Base-by-base conservation (phyloP, 2,329 filamentous ascomycete species). In the Fusarium brachygibbosum region DNA sequence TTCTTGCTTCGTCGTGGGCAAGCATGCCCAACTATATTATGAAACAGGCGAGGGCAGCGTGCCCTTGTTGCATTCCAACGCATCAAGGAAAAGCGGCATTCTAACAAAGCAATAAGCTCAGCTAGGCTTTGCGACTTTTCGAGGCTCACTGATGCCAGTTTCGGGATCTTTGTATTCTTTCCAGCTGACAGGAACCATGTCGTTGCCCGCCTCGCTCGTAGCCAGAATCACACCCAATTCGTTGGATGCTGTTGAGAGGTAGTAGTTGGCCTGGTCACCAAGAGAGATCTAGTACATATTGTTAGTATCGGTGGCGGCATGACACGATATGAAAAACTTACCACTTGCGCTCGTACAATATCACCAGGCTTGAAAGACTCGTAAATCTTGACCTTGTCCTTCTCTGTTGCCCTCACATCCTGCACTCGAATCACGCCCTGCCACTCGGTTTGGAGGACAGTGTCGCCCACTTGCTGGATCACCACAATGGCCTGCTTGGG, bases 221-320 rank as follows among this genome's bases (percentile, higher is more conserved):
- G 95, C 96, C 89, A 98, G 93, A 38, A 99, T 92, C 61, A 98
- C 95, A 4, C 96, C 96, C 40, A 97, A 85, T 77, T 97, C 92
- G 79, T 99, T 98, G 71, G 89, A 89, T 29, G 94, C 93, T 2
- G 96, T 99, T 28, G 91, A 92, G n/a, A 97, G 86, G 79, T 98
- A 99, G 79, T 98, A 99, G 75, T 93, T 97, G 51, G 92, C 90
- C 82, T 98, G 94, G 77, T 99, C 96, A 37, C 96, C 96, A 16
- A 98, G 82, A 10, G 92, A 96, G 61, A 97, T 96, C 90, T 91
- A 50, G 16, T 32, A 59, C 14, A 19, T 66, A 59, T 42, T 60
- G 49, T 60, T 50, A 38, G 25, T 13, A 17, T 10, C 14, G 25
- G 14, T 25, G 17, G n/a, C 42, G 14, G 16, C 23, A 38, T 56